phyloP scores from a whole-genome alignment of 192 early-diverging fungal species.

The Entomortierella parvispora region DNA sequence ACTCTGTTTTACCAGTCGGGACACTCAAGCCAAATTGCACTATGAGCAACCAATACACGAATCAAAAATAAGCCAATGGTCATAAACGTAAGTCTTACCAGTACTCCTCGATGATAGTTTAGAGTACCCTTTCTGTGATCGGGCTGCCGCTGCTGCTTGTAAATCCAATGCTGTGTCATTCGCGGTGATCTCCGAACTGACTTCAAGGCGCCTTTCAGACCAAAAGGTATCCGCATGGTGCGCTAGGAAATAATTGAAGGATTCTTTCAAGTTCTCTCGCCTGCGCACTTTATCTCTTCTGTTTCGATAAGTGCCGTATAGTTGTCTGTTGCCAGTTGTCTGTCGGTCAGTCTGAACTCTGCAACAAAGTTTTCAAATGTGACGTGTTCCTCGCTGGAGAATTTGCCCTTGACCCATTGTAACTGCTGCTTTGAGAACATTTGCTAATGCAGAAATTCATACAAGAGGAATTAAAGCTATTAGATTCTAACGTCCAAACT shows the following conservation, averaged over 20 bases:
- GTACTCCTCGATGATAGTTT: constrained; percentile 1
- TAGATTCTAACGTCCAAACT: constrained; percentile 2
- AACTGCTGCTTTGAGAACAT: constrained; percentile 5
- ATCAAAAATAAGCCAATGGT: too few species aligned
- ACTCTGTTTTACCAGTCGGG: too few species aligned
- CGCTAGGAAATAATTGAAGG: constrained; percentile 11
- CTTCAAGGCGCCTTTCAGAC: constrained; percentile 17
- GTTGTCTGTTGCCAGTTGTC: background rate
- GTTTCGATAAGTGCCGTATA: constrained; percentile 1
- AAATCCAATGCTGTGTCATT: constrained; percentile 11
- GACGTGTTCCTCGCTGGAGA: constrained; percentile 6
- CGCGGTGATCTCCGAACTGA: constrained; percentile 15
- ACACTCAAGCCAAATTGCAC: too few species aligned
- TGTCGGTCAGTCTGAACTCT: constrained; percentile 1
- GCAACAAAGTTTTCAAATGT: constrained; percentile 8
- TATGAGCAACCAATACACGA: too few species aligned
- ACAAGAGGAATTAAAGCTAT: background rate
- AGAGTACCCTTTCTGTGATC: constrained; percentile 1
- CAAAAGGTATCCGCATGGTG: constrained; percentile 16
- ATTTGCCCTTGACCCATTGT: constrained; percentile 4
- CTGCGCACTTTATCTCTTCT: constrained; percentile 6
- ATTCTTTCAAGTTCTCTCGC: constrained; percentile 14
- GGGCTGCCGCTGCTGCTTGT: constrained; percentile 5
- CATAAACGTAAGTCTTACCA: too few species aligned
- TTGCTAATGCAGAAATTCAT: constrained; percentile 4